Evolutionary conservation across 164 flowering plant species (phyloP).

Genomic region (Kingdonia uniflora): DNA sequence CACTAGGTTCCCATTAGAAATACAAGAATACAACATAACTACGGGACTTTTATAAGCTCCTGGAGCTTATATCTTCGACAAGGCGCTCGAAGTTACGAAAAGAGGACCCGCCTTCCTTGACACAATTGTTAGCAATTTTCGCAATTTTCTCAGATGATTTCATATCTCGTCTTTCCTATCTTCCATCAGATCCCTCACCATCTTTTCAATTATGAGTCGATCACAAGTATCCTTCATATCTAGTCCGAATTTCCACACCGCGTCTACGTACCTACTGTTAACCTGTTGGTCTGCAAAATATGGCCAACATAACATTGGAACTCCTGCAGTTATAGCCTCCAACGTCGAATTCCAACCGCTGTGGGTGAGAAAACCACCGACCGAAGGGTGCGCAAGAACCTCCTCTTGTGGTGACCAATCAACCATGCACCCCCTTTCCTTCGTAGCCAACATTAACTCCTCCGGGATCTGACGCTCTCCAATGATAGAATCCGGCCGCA

Average conservation of each 20-base stretch:
- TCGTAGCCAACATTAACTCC: constrained; percentile 15
- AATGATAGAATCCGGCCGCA: constrained; percentile 19
- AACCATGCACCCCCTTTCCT: constrained; percentile 19
- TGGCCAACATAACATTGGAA: constrained; percentile 25
- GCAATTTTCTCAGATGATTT: constrained; percentile 12
- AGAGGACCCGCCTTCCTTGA: constrained; percentile 22
- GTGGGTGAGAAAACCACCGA: constrained; percentile 29
- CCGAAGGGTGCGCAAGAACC: constrained; percentile 17
- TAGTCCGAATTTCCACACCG: constrained; percentile 20
- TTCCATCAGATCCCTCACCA: constrained; percentile 26
- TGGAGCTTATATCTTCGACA: not conserved
- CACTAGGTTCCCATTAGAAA: too few relatives aligned
- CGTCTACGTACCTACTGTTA: constrained; percentile 16
- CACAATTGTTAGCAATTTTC: constrained; percentile 5
- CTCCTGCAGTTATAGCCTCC: constrained; percentile 16
- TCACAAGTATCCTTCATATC: constrained; percentile 22
- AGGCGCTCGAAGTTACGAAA: constrained; percentile 3
- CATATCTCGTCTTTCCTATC: constrained; percentile 14
- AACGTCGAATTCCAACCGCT: constrained; percentile 27
- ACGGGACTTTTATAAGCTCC: too few relatives aligned
- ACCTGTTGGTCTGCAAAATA: constrained; percentile 22
- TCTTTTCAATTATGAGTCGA: constrained; percentile 16
- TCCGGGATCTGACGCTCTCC: constrained; percentile 8
- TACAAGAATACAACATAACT: too few relatives aligned
- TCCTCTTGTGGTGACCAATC: constrained; percentile 26